Conservation (phyloP, 768 basidiomycete species). For the Xerocomus potaroensis region DNA sequence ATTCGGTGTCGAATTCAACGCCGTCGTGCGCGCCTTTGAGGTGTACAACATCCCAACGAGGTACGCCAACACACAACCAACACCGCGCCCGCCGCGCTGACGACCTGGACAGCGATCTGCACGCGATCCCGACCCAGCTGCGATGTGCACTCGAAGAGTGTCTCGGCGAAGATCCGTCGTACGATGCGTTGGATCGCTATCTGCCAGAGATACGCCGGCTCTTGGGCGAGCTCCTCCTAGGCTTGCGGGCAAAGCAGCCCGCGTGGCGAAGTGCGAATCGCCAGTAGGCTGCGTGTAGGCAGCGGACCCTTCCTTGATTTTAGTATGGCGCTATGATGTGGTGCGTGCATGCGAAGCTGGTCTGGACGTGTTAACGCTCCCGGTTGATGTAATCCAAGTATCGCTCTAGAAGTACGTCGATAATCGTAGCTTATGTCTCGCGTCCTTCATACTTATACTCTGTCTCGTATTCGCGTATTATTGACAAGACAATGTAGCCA, state of each 20-base stretch:
- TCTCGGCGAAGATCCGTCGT: slow-evolving; percentile 36
- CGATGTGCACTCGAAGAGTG: slow-evolving; percentile 40
- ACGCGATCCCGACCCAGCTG: slow-evolving; percentile 35
- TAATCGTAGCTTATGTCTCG: not conserved
- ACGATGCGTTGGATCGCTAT: not conserved
- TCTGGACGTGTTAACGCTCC: not conserved
- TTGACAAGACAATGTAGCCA: not conserved
- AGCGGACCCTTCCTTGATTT: not conserved
- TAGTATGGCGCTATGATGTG: not conserved
- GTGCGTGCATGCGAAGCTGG: too few relatives aligned
- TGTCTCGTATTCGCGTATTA: not conserved
- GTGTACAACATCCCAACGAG: slow-evolving; percentile 69
- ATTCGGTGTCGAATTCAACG: slow-evolving; percentile 86
- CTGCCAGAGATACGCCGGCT: not conserved
- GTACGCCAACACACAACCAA: slow-evolving; percentile 42
- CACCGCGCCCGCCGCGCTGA: not conserved
- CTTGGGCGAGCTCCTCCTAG: slow-evolving; percentile 37
- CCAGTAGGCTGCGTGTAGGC: not conserved
- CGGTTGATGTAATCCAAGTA: not conserved
- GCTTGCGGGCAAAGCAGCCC: slow-evolving; percentile 11
- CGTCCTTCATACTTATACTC: not conserved
- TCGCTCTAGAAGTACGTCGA: not conserved
- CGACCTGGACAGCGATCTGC: slow-evolving; percentile 33
- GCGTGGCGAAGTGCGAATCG: slow-evolving; percentile 11
- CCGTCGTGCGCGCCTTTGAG: slow-evolving; percentile 70